Base-by-base conservation (phyloP, 257 asterid species). In the Jaltomata sinuosa region DNA sequence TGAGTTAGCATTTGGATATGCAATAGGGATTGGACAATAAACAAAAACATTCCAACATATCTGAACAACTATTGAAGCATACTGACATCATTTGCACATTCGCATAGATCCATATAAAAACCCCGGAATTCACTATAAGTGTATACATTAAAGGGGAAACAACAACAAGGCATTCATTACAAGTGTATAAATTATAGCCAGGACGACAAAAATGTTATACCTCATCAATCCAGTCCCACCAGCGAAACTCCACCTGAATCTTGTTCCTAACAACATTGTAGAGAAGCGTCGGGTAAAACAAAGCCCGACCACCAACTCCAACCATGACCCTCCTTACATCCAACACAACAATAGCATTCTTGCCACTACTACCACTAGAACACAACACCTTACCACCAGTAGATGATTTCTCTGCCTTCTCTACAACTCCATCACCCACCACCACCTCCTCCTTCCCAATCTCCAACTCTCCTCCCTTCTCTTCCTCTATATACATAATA, bases 141-240 rank as follows among this genome's bases (percentile, higher is more conserved):
- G 77, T 67, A 34, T 68, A 68, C 29, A 68, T 19, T 34, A 34
- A 68, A 36, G 49, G 77, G 29, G 29, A 34, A 67, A 3, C 42
- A 67, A 38, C 11, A 71, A 10, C 8, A 71, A 68, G 29, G 8
- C 27, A 68, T 68, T 65, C 29, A 34, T 34, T 34, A 19, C 29
- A 71, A 40, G 53, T 71, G 53, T 71, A 38, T n/a, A 71, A 11
- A 71, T 16, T 40, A 38, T 8, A 21, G 16, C 53, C 79, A 40
- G 34, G 54, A 34, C 29, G 1, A 19, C 78, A 68, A 31, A 68
- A 34, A 34, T 45, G 45, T 2, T 21, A 36, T 88, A 91, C 94
- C 94, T 91, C 90, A 85, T 90, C 93, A 85, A 91, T 87, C 93
- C 93, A 91, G 84, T 91, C 94, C 94, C 94, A 91, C 94, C 94